These are phyloP conservation scores for Coemansia asiatica DNA, from an alignment of 192 early-diverging fungal genomes.

Conservation along the genomic window DNA sequence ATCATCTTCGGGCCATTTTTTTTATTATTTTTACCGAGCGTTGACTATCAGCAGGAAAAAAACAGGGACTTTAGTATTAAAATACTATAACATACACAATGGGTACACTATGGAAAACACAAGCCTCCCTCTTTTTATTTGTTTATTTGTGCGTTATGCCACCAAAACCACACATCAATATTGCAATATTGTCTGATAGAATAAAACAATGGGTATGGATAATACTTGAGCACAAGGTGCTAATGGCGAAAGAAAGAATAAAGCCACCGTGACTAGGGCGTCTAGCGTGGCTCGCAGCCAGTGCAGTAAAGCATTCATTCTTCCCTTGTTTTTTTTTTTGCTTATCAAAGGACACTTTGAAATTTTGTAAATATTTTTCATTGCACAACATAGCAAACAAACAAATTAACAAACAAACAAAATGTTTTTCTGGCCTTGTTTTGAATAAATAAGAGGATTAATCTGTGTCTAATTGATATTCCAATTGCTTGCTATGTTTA, in stretches of 20 bases:
- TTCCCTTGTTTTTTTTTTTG: no score
- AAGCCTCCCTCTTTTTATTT: not conserved
- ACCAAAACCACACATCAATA: not conserved
- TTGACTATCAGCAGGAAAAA: not conserved
- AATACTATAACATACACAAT: not conserved
- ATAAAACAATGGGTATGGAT: not conserved
- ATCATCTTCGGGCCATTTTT: not conserved
- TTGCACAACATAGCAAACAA: no score
- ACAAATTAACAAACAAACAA: no score
- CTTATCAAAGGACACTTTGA: no score
- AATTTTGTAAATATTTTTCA: no score
- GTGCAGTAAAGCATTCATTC: no score
- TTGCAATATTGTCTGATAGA: not conserved
- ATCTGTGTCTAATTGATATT: no score
- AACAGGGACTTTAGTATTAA: not conserved
- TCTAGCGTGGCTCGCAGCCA: no score
- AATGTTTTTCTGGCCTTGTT: no score
- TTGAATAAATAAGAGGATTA: no score
- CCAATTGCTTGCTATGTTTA: no score
- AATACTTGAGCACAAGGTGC: not conserved
- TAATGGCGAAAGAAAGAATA: not conserved
- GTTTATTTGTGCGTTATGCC: not conserved
- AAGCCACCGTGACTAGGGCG: no score
- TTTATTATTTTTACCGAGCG: not conserved
- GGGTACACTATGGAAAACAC: conserved; percentile 1